Percentiles rank a stretch among this genome's conserved stretches.
These are phyloP conservation scores for Sporormia fimetaria DNA, from an alignment of 495 filamentous ascomycete species.

Conservation along the genomic window DNA sequence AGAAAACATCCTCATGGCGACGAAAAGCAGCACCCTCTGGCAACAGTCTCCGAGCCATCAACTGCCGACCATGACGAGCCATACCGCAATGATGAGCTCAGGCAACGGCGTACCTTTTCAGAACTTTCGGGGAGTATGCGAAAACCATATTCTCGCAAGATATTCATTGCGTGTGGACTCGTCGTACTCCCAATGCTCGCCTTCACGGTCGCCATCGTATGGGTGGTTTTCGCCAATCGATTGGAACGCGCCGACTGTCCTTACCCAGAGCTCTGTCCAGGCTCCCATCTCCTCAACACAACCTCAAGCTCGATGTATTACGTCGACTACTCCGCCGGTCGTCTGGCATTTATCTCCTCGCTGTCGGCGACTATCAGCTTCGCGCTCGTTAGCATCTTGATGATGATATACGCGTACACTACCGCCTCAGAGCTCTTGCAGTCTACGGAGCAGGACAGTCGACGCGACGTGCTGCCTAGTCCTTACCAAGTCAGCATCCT, in stretches of 20 bases:
- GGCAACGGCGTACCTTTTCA: too few relatives aligned
- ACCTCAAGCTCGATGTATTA: background rate
- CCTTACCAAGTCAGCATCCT: slow-evolving; percentile 11
- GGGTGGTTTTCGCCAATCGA: background rate
- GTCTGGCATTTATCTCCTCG: slow-evolving; percentile 9
- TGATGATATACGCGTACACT: slow-evolving; percentile 3
- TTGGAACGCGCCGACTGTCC: background rate
- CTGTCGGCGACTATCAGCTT: slow-evolving; percentile 10
- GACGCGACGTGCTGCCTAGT: background rate
- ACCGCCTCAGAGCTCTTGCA: background rate
- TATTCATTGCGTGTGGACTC: slow-evolving; percentile 4
- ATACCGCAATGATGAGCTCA: too few relatives aligned
- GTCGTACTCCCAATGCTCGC: slow-evolving; percentile 1
- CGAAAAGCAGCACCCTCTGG: too few relatives aligned
- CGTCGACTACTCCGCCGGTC: slow-evolving; percentile 7
- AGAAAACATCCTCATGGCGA: too few relatives aligned
- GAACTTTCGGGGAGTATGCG: too few relatives aligned
- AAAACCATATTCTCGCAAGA: too few relatives aligned
- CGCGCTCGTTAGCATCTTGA: slow-evolving; percentile 6
- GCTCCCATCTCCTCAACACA: background rate
- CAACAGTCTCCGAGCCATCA: too few relatives aligned
- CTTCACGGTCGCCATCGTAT: background rate
- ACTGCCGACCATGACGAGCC: too few relatives aligned
- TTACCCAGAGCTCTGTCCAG: slow-evolving; percentile 6
- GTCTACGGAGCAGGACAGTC: background rate